Evolutionary conservation across 2,329 filamentous ascomycete genomes (phyloP).

Genomic region (Aspergillus sp.): DNA sequence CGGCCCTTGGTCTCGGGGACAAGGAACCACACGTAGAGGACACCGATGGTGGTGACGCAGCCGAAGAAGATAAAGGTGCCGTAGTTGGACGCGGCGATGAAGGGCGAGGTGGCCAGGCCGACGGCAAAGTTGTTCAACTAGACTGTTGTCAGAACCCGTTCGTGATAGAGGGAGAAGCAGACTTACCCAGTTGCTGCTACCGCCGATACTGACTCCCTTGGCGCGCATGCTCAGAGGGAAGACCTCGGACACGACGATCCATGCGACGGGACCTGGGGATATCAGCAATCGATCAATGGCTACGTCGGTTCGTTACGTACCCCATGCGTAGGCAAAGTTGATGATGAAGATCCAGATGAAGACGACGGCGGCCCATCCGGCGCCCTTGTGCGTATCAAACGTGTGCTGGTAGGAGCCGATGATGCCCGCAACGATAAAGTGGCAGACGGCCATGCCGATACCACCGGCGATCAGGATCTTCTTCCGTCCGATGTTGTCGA

Average conservation of each 20-base stretch:
- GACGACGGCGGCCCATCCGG: conserved; percentile 67
- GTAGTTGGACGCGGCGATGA: conserved; percentile 63
- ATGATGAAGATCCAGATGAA: conserved; percentile 68
- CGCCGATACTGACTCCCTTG: conserved; percentile 47
- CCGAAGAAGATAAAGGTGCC: conserved; percentile 73
- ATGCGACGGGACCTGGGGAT: conserved; percentile 56
- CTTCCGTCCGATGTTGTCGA: conserved; percentile 42
- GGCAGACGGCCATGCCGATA: conserved; percentile 68
- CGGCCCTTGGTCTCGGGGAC: conserved; percentile 39
- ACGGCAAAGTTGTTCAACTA: conserved; percentile 62
- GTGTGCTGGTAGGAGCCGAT: conserved; percentile 61
- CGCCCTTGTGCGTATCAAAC: conserved; percentile 58
- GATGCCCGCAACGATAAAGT: conserved; percentile 70
- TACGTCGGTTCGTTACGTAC: conserved; percentile 13
- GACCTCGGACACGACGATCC: conserved; percentile 72
- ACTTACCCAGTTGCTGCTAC: conserved; percentile 35
- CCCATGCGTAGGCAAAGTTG: conserved; percentile 73
- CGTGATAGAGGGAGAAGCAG: not conserved
- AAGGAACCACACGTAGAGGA: conserved; percentile 27
- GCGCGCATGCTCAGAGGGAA: conserved; percentile 69
- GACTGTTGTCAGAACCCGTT: not conserved
- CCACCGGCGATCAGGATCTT: conserved; percentile 51
- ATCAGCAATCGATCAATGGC: not conserved
- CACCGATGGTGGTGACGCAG: conserved; percentile 26
- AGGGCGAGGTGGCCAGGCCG: conserved; percentile 67